Conservation (phyloP, 441 rosid genomes). For the Biscutella laevigata region DNA sequence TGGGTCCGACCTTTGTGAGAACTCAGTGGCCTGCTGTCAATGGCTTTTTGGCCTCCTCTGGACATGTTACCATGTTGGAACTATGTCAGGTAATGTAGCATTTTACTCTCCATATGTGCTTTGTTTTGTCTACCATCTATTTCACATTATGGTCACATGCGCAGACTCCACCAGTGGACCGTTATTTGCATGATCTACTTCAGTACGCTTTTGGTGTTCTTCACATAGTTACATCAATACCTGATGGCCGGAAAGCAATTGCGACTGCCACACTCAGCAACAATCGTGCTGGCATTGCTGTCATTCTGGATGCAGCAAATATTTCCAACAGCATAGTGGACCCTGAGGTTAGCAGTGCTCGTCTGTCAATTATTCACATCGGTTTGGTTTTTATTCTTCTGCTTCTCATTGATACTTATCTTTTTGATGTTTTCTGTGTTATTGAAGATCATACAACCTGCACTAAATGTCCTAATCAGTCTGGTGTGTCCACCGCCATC, state of each 20-base stretch:
- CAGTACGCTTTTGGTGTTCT: slow-evolving; percentile 97
- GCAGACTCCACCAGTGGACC: slow-evolving; percentile 96
- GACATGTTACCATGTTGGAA: slow-evolving; percentile 89
- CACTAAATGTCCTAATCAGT: slow-evolving; percentile 80
- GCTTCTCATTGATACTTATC: slow-evolving; percentile 14
- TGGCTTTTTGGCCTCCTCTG: slow-evolving; percentile 63
- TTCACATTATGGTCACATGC: slow-evolving; percentile 25
- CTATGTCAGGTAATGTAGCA: slow-evolving; percentile 71
- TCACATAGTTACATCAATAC: slow-evolving; percentile 81
- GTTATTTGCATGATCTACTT: slow-evolving; percentile 89
- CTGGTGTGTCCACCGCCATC: slow-evolving; percentile 99
- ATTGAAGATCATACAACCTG: slow-evolving; percentile 89
- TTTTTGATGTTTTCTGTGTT: slow-evolving; percentile 5
- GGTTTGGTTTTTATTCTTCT: slow-evolving; percentile 10
- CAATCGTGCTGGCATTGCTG: slow-evolving; percentile 85
- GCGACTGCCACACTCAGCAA: slow-evolving; percentile 79
- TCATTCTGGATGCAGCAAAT: slow-evolving; percentile 90
- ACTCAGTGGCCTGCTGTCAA: slow-evolving; percentile 84
- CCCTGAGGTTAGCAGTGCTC: slow-evolving; percentile 59
- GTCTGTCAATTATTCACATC: slow-evolving; percentile 3
- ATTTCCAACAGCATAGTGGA: slow-evolving; percentile 76
- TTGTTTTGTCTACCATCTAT: slow-evolving; percentile 10
- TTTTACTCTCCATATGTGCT: not conserved
- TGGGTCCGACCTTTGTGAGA: slow-evolving; percentile 87
- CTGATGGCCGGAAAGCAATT: slow-evolving; percentile 83